These are phyloP conservation scores for Venturia aucupariae DNA, from an alignment of 2,329 filamentous ascomycete species.

Conservation along the genomic window DNA sequence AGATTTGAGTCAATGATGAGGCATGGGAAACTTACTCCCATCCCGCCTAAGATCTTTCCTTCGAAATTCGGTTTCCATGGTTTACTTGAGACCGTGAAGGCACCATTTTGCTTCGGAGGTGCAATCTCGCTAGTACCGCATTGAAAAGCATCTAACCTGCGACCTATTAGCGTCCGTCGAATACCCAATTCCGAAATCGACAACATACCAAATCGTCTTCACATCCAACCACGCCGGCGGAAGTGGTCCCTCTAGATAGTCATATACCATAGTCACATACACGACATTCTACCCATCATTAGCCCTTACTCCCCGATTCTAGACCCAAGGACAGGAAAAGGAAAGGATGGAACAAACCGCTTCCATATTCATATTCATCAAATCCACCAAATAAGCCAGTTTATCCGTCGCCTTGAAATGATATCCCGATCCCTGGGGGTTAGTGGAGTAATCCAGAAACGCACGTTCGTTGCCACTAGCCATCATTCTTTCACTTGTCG, in stretches of 20 bases:
- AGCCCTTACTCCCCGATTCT: no score
- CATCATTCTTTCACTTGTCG: neutral
- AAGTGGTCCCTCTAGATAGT: constrained; percentile 7
- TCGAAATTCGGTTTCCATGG: constrained; percentile 14
- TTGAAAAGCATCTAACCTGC: constrained; percentile 11
- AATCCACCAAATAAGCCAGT: constrained; percentile 10
- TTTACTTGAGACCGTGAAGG: constrained; percentile 5
- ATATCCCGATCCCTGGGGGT: constrained; percentile 4
- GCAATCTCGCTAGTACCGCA: constrained; percentile 6
- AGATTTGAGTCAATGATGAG: neutral
- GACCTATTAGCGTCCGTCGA: no score
- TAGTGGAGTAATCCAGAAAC: neutral
- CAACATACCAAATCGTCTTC: neutral
- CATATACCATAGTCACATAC: constrained; percentile 8
- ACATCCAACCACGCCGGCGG: no score
- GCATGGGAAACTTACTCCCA: neutral
- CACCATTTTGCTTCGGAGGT: constrained; percentile 5
- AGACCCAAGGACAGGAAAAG: no score
- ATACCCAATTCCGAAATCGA: no score
- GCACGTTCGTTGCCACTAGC: constrained; percentile 9
- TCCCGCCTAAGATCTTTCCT: neutral
- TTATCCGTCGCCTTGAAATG: constrained; percentile 3
- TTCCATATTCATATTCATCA: constrained; percentile 15
- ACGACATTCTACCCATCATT: no score
- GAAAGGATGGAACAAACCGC: neutral